Conservation (phyloP, 805 yeast genomes). For the Tetrapisispora pingtungensis region DNA sequence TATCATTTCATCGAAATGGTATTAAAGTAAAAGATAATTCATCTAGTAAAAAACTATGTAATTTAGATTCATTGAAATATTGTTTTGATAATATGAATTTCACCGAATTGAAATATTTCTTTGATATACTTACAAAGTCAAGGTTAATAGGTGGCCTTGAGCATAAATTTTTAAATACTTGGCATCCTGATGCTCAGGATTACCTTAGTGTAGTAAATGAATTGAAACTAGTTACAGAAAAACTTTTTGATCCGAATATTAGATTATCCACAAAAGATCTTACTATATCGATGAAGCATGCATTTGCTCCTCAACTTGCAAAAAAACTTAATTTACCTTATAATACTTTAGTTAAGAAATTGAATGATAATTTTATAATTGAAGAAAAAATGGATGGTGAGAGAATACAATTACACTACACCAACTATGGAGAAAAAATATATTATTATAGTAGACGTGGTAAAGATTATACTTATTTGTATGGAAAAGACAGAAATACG, state of each 20-base stretch:
- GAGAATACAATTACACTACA: slow-evolving; percentile 67
- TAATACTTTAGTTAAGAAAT: slow-evolving; percentile 37
- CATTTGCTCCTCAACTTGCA: slow-evolving; percentile 71
- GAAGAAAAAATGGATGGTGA: slow-evolving; percentile 96
- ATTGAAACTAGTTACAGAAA: slow-evolving; percentile 49
- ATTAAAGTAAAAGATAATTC: slow-evolving; percentile 5
- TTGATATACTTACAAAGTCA: slow-evolving; percentile 53
- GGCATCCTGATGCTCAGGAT: slow-evolving; percentile 73
- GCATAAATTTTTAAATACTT: slow-evolving; percentile 41
- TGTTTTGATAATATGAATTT: slow-evolving; percentile 46
- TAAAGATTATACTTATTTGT: slow-evolving; percentile 60
- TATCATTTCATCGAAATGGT: slow-evolving; percentile 27
- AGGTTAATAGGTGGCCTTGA: slow-evolving; percentile 57
- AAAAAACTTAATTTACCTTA: slow-evolving; percentile 43
- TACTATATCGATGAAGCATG: slow-evolving; percentile 27
- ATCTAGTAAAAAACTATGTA: slow-evolving; percentile 14
- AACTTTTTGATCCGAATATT: slow-evolving; percentile 39
- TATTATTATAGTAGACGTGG: slow-evolving; percentile 48
- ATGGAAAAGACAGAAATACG: slow-evolving; percentile 42
- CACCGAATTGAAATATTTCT: slow-evolving; percentile 56
- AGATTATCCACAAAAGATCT: slow-evolving; percentile 36
- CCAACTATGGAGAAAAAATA: slow-evolving; percentile 32
- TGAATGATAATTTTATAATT: slow-evolving; percentile 46
- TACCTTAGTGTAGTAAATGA: slow-evolving; percentile 58
- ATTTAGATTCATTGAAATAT: slow-evolving; percentile 35